Base-by-base conservation (phyloP, 257 asterid genomes). In the Ocimum tenuiflorum region DNA sequence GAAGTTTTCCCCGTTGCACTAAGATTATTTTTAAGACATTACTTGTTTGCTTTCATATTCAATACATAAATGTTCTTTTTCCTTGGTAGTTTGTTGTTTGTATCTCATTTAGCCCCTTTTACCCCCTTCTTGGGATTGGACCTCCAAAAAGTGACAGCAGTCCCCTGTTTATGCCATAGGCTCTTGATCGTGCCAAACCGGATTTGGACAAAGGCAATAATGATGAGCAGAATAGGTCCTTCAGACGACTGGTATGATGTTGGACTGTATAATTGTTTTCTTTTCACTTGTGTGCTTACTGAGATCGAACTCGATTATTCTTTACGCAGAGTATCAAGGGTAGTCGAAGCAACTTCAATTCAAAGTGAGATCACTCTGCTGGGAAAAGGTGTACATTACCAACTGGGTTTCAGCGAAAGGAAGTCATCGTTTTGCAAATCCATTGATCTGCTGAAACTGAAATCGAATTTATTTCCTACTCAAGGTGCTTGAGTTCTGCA, bases 151-250 rank as follows among this genome's bases (percentile, higher is more conserved):
- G 71, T 67, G 55, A 71, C 60, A 6, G 8, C 18, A 18, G 46
- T 68, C 27, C 4, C 68, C 38, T 67, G 39, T 52, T 55, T 67
- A 45, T 73, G 72, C 55, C 45, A 56, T 68, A 88, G 96, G 88
- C 95, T 52, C 80, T 91, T 35, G 95, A 88, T 76, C 91, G 94
- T 69, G 96, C 97, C 67, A 91, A 76, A 77, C 89, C 95, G 27
- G 95, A 85, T 71, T 71, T 76, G 11, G 95, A 85, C 77, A 75
- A 70, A 61, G 68, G 77, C 60, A 75, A 77, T 59, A 80, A 64
- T 64, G 54, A 47, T 38, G 73, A 75, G 49, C 85, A 73, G 54
- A 77, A 20, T 68, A 70, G 85, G 70, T 80, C 95, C 55, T 88
- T 91, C 66, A 88, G 84, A 63, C 73, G 90, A 78, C 12, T 85